Percentiles rank a stretch among this genome's conserved stretches.
Evolutionary conservation across 352 stramenopile genomes (phyloP).

Genomic region (Globisporangium paroecandrum): DNA sequence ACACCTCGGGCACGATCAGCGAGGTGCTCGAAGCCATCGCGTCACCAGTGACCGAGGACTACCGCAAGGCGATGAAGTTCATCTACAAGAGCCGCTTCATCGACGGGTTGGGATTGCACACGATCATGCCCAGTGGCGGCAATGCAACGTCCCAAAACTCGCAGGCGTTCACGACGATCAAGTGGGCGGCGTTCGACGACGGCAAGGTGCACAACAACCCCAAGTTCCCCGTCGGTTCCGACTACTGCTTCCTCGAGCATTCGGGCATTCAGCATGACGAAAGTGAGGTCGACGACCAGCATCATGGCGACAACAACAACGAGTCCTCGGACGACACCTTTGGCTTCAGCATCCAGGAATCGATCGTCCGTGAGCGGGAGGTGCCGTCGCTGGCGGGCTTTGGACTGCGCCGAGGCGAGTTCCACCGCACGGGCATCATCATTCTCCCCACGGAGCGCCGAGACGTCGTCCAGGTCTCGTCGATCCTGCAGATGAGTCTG

Average conservation of each 20-base stretch:
- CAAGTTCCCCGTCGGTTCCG: constrained; percentile 34
- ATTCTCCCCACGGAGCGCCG: constrained; percentile 52
- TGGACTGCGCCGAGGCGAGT: constrained; percentile 46
- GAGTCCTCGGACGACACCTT: constrained; percentile 24
- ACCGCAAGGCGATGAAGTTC: constrained; percentile 63
- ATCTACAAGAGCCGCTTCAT: constrained; percentile 56
- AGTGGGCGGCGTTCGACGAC: constrained; percentile 72
- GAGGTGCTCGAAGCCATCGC: constrained; percentile 67
- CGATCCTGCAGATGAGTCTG: constrained; percentile 56
- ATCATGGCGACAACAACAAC: neutral
- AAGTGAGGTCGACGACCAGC: neutral
- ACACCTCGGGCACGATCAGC: constrained; percentile 48
- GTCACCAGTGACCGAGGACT: constrained; percentile 61
- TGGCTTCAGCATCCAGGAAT: constrained; percentile 70
- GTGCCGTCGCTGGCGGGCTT: constrained; percentile 55
- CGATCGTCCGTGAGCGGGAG: constrained; percentile 54
- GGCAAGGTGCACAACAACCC: constrained; percentile 24
- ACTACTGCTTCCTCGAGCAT: constrained; percentile 84
- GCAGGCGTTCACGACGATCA: constrained; percentile 62
- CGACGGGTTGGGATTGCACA: constrained; percentile 58
- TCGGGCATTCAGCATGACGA: constrained; percentile 41
- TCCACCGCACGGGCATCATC: constrained; percentile 63
- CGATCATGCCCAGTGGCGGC: constrained; percentile 24
- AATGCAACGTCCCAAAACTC: constrained; percentile 32
- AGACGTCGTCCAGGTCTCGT: constrained; percentile 63